phyloP scores from a whole-genome alignment of 176 grass and related monocot species.

The Pharus latifolius region DNA sequence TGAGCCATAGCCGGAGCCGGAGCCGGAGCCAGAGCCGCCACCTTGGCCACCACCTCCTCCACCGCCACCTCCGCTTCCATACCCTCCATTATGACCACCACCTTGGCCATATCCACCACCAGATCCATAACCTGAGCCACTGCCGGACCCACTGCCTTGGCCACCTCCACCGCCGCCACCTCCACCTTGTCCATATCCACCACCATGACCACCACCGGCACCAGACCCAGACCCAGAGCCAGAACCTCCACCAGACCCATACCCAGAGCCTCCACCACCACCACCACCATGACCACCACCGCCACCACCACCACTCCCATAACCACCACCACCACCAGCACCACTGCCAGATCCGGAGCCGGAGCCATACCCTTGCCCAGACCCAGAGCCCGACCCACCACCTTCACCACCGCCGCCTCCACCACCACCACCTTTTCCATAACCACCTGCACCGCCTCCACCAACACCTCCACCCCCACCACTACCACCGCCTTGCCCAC shows the following conservation, averaged over 20 bases:
- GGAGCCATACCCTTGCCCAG: conserved; percentile 10
- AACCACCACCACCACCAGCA: not conserved
- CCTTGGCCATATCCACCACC: not conserved
- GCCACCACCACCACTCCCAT: conserved; percentile 11
- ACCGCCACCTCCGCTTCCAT: not conserved
- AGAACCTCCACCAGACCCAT: conserved; percentile 8
- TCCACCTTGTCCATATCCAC: not conserved
- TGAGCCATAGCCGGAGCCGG: not conserved
- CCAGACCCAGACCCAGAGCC: not conserved
- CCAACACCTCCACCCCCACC: not conserved
- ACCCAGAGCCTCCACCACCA: not conserved
- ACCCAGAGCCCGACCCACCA: not conserved
- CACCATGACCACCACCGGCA: not conserved
- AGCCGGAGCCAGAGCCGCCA: conserved; percentile 2
- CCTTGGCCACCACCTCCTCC: not conserved
- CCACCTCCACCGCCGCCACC: not conserved
- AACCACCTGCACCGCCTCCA: not conserved
- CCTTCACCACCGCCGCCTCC: conserved; percentile 6
- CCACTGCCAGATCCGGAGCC: conserved; percentile 17
- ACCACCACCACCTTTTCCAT: not conserved
- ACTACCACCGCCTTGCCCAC: not conserved
- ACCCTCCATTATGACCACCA: not conserved
- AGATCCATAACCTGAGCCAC: not conserved
- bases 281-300: not conserved
- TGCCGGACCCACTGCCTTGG: not conserved